Base-by-base conservation (phyloP, 352 stramenopile genomes). In the Pythium brassicae region DNA sequence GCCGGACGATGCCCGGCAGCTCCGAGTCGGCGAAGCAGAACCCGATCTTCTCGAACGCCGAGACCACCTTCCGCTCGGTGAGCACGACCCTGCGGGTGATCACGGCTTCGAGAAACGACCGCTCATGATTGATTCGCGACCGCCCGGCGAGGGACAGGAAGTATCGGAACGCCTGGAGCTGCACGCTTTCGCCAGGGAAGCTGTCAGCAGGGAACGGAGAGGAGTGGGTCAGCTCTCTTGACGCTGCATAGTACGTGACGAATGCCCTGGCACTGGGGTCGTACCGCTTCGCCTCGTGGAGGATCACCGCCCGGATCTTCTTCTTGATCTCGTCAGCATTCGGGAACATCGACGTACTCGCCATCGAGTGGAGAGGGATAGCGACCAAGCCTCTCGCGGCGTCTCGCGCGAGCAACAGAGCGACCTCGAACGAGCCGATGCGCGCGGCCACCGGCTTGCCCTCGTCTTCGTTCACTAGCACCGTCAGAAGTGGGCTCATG, bases 221-320 rank as follows among this genome's bases (percentile, higher is more conserved):
- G 42, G n/a, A 26, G 6, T 10, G 27, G 15, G 9, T 34, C 23
- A 34, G 14, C 34, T 35, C 26, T n/a, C n/a, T n/a, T n/a, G n/a
- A n/a, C n/a, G n/a, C n/a, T 6, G 17, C 11, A 43, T 8, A 10
- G 7, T 2, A 37, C 8, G 32, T 14, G 6, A 17, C 39, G 10
- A 27, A 34, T 22, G 46, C 4, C 17, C 4, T 15, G n/a, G 15
- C 14, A 40, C 7, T 10, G 47, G 7, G 15, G 17, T 17, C 65
- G n/a, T 40, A 86, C 62, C 78, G 71, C 27, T 81, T 83, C 0
- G 78, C 76, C 62, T 89, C 78, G 23, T 85, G 82, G 2, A 81
- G 55, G 1, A 87, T 65, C 26, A 87, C 72, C 5, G 60, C 53
- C 23, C 69, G 55, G n/a, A 89, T 81, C 57, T 79, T 89, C 26